Evolutionary conservation across 352 stramenopile genomes (phyloP), one percentile per base, ranked within the genome.

Genomic region (Phytopythium delawarense): DNA sequence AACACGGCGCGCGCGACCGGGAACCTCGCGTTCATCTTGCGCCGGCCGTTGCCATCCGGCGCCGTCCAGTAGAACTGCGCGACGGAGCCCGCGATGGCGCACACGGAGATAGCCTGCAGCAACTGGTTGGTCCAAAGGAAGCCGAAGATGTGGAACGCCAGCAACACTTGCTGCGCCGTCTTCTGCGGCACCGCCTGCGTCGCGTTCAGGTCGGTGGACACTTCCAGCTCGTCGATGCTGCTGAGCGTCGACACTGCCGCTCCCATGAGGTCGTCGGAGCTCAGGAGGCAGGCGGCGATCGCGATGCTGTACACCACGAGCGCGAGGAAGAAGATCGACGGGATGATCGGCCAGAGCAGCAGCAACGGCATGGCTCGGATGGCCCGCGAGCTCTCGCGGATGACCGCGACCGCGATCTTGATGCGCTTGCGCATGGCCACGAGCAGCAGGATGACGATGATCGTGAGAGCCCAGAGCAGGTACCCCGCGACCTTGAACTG

Each of bases 101-200:
- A 96, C 62, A 98, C 87, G 39, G 95, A 96, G 70, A 99, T 76
- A 5, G 96, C 96, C 18, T 98, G 80, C 52, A 99, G 83, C 49
- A 99, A 97, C 67, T 98, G 87, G 42, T 94, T 96, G 2, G 91
- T 97, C 97, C 97, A 99, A 59, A 99, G 92, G 50, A 97, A 98
- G 48, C 87, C 88, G 70, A 99, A 99, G n/a, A 99, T 61, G 56
- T 94, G 84, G 59, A 89, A 94, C 20, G 66, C 72, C 6, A 91
- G 77, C 45, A 87, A 63, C 4, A 78, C 69, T 44, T 85, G 81
- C 67, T 88, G 83, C 32, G 79, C 59, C 21, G 57, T 74, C 50
- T 87, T 87, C 11, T 65, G 57, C 15, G 75, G 72, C 28, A 75
- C 15, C 0, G 67, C 64, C 18, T 74, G 74, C 51, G 75, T 70